A percentile compares a stretch with the other conserved stretches of the same genome.
Conservation (phyloP, 305 asterid species). For the Fraxinus sp. region DNA sequence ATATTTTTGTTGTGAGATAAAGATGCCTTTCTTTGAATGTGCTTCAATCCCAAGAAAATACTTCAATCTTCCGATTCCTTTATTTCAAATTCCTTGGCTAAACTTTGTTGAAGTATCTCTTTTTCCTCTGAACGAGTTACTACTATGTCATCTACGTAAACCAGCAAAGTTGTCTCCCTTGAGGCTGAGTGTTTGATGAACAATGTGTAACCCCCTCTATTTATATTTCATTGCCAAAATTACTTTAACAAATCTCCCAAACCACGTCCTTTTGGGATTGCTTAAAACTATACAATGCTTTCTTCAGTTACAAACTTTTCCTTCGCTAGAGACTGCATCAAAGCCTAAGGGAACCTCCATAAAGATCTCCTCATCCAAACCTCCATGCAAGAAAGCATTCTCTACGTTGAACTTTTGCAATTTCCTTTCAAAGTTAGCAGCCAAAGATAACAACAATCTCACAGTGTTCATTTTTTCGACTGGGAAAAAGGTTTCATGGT, state of each 20-base stretch:
- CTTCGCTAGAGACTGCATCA: not conserved
- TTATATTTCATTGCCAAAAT: not conserved
- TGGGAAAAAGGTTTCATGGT: not conserved
- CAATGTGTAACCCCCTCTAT: not conserved
- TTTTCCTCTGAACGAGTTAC: not conserved
- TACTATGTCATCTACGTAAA: not conserved
- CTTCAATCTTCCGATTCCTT: not conserved
- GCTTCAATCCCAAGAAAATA: not conserved
- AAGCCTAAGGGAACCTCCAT: not conserved
- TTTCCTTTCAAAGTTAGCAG: not conserved
- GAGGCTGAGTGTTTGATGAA: not conserved
- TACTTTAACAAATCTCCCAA: not conserved
- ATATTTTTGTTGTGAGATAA: not conserved
- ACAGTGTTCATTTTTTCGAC: too few relatives aligned
- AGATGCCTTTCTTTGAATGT: not conserved
- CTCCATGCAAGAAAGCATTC: not conserved
- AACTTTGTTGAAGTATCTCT: not conserved
- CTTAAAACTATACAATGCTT: not conserved
- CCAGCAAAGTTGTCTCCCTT: not conserved
- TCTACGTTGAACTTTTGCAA: not conserved
- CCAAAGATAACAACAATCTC: not conserved
- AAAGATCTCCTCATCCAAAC: not conserved
- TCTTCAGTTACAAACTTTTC: not conserved
- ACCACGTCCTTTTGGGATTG: not conserved
- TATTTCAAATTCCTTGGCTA: not conserved